Conservation (phyloP, 768 basidiomycete genomes). For the Termitomyces sp. region DNA sequence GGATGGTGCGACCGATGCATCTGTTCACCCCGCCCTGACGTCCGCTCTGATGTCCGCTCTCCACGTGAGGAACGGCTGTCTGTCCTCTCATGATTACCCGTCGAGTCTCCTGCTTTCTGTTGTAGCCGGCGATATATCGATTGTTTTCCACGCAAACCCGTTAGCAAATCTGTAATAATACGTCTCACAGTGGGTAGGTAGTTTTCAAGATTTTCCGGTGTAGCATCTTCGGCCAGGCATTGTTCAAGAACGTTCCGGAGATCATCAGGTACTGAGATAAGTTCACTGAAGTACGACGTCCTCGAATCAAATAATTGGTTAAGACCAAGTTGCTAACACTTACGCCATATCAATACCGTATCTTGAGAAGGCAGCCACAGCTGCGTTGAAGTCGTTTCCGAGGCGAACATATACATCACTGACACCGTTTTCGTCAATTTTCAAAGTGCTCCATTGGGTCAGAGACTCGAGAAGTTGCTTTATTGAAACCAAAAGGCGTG, state of each 20-base stretch:
- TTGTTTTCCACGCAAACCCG: slow-evolving; percentile 91
- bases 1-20: slow-evolving; percentile 47
- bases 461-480: slow-evolving; percentile 91
- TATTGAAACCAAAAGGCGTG: slow-evolving; percentile 88
- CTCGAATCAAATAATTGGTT: slow-evolving; percentile 1
- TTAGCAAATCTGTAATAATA: slow-evolving; percentile 90
- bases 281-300: slow-evolving; percentile 52
- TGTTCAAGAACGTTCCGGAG: slow-evolving; percentile 85
- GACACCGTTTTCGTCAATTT: slow-evolving; percentile 73
- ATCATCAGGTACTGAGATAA: slow-evolving; percentile 83
- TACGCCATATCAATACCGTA: slow-evolving; percentile 91
- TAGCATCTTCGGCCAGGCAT: slow-evolving; percentile 89
- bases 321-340: slow-evolving; percentile 26
- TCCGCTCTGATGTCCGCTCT: slow-evolving; percentile 28
- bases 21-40: slow-evolving; percentile 29
- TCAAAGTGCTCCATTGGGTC: slow-evolving; percentile 74
- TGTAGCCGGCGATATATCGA: slow-evolving; percentile 75
- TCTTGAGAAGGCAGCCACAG: slow-evolving; percentile 80
- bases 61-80: slow-evolving; percentile 56
- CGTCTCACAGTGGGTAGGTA: slow-evolving; percentile 88
- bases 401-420: slow-evolving; percentile 96
- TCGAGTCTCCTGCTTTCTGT: slow-evolving; percentile 41
- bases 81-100: slow-evolving; percentile 41
- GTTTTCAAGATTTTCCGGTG: slow-evolving; percentile 74
- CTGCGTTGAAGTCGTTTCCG: slow-evolving; percentile 96